Base-by-base conservation (phyloP, 352 stramenopile genomes). In the Globisporangium heterothallicum region DNA sequence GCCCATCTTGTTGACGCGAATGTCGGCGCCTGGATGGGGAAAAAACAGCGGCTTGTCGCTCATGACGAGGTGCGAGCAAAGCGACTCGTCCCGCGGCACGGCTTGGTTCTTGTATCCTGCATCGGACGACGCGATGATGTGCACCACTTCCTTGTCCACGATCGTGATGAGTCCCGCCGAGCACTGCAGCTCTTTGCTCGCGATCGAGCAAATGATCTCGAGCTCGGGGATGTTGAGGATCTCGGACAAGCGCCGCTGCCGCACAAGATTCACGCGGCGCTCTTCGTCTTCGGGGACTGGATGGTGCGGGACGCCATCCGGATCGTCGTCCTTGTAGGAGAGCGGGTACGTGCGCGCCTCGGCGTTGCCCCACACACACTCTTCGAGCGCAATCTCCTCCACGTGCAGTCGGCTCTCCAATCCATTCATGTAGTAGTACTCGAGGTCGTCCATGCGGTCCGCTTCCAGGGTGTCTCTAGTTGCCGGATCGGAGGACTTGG, bases 31-130 rank as follows among this genome's bases (percentile, higher is more conserved):
- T 2, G 72, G 69, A 24, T 84, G 62, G 1, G 67, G 65, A 19
- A 87, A 54, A 16, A 89, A 59, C 5, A 89, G 49, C 19, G 75
- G 78, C 32, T 72, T 66, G 43, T 69, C 54, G 32, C 52, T 67
- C 73, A 86, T 84, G 29, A 89, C 50, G 6, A 64, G 70, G 55
- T 90, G 76, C 19, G 62, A 49, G 49, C 79, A 90, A 24, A 88
- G 72, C 6, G 68, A 58, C 24, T 88, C 58, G 12, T 81, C 62
- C 25, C 79, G 74, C 21, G 74, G 63, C 6, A 70, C 55, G 21
- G 34, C 50, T n/a, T 53, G 24, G 38, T 50, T 46, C 49, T 64
- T 49, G 56, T 69, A 78, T 42, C 34, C 43, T 43, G 56, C 47
- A 25, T 73, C 52, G 16, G 66, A 82, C 27, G 65, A 72, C 14